phyloP scores from a whole-genome alignment of 78 protist genomes.

The Dictyostelium brefeldianum region DNA sequence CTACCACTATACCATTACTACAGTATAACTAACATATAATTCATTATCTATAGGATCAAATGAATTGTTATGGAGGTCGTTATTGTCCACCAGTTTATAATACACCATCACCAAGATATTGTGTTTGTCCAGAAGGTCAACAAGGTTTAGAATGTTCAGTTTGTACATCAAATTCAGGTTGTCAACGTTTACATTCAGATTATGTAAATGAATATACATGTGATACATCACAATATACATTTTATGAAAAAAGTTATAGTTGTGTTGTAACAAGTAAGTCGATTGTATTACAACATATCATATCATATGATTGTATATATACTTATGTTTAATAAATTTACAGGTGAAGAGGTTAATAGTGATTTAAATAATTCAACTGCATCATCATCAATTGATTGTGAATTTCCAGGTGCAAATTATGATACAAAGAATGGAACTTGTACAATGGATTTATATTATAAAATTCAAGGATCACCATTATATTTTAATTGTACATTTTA shows the following conservation, averaged over 20 bases:
- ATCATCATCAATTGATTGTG: constrained; percentile 42
- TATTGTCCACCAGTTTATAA: constrained; percentile 50
- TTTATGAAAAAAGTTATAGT: constrained; percentile 19
- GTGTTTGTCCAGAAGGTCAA: constrained; percentile 37
- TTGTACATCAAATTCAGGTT: background rate
- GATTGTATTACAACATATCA: background rate
- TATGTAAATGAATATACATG: background rate
- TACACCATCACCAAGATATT: background rate
- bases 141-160: constrained; percentile 52
- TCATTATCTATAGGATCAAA: background rate
- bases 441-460: constrained; percentile 56
- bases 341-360: constrained; percentile 47
- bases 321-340: background rate
- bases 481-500: constrained; percentile 49
- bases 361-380: constrained; percentile 54
- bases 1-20: no score
- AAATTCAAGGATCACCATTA: constrained; percentile 32
- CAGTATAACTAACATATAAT: no score
- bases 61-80: constrained; percentile 44
- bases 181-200: background rate
- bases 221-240: constrained; percentile 5
- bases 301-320: background rate
- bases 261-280: constrained; percentile 63
- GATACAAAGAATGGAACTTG: background rate
- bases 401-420: constrained; percentile 26